Evolutionary conservation across 2,329 filamentous ascomycete species (phyloP).

Genomic region (Arthroderma sp.): DNA sequence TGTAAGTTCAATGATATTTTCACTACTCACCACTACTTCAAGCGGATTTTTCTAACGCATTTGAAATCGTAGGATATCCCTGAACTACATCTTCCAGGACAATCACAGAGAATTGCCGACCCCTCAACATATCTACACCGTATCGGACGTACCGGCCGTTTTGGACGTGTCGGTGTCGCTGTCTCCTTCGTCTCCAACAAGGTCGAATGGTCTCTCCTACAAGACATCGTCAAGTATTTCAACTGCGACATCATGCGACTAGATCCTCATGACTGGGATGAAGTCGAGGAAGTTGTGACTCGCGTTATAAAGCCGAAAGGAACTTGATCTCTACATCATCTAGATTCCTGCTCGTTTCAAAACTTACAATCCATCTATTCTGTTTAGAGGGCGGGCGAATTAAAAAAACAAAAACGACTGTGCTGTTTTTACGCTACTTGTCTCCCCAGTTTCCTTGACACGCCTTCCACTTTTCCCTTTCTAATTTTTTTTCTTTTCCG

Average conservation of each 20-base stretch:
- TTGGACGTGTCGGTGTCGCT: constrained; percentile 89
- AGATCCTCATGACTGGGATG: constrained; percentile 79
- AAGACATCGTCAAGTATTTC: constrained; percentile 68
- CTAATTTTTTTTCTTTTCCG: no score
- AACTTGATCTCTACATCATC: neutral
- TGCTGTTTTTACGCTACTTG: no score
- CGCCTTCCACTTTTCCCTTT: no score
- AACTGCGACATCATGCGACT: constrained; percentile 68
- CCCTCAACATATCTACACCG: constrained; percentile 94
- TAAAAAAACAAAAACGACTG: no score
- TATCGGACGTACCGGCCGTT: constrained; percentile 91
- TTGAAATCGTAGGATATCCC: constrained; percentile 46
- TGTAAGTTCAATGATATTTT: constrained; percentile 26
- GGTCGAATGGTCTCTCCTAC: constrained; percentile 65
- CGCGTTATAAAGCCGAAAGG: constrained; percentile 53
- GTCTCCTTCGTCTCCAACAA: constrained; percentile 89
- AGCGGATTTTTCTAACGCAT: constrained; percentile 1
- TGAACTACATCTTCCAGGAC: constrained; percentile 45
- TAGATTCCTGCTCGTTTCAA: neutral
- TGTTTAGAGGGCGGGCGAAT: no score
- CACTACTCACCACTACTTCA: neutral
- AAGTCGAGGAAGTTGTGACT: constrained; percentile 71
- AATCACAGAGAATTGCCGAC: constrained; percentile 57
- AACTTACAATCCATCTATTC: no score
- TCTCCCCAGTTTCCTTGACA: no score